Base-by-base conservation (phyloP, 805 yeast species). In the Kuraishia ogatae region DNA sequence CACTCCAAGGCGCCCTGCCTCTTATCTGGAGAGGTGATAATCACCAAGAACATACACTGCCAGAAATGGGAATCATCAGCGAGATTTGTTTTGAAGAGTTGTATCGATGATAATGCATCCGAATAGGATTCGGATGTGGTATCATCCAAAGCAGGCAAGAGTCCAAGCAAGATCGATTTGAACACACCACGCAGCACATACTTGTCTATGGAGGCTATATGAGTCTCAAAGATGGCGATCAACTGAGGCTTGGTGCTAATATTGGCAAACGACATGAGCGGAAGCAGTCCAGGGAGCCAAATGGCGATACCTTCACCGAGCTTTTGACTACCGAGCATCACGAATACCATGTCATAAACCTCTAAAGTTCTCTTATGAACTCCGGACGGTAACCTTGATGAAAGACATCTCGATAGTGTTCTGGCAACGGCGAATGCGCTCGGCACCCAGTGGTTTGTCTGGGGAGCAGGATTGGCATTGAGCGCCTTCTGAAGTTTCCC, bases 221-320 rank as follows among this genome's bases (percentile, higher is more conserved):
- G 79, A 1, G 74, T 73, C 35, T 77, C 78, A 59, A 85, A 82
- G 1, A 93, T 69, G 23, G 80, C 80, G 19, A 93, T 75, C 52
- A 92, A 71, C 59, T 82, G 83, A 0, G 96, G 93, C 66, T 88
- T 91, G 50, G 93, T 93, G 61, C 87, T 87, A 65, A 91, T 89
- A 4, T 96, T 85, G 10, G 96, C 96, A 65, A 85, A 89, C 17
- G 94, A 81, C 80, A 93, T 81, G 54, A 94, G 72, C 0, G 98
- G 97, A 8, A 94, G 72, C n/a, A 94, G 68, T 0, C 98, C 97
- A 0, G 97, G 96, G 1, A 93, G 74, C 99, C 99, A 94, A 1
- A 85, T 70, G 48, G 78, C 74, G n/a, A 87, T 73, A 55, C 82
- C 79, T 11, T 70, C 58, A 50, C 85, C 80, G 39, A 89, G 70